phyloP scores from a whole-genome alignment of 768 basidiomycete species.

The Leucocoprinus sp. region DNA sequence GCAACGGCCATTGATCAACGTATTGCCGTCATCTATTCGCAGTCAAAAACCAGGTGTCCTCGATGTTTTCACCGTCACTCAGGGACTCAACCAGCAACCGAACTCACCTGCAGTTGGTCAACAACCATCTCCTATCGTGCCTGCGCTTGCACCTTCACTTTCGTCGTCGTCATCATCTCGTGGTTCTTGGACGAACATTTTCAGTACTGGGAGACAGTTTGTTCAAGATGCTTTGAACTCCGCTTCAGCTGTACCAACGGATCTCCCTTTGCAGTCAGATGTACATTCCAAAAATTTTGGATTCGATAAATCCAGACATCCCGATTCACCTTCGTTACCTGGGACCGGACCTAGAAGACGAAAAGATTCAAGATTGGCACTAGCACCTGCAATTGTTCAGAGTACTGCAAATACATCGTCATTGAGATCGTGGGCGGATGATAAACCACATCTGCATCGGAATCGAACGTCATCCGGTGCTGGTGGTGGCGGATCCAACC shows the following conservation, averaged over 20 bases:
- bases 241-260: constrained; percentile 32
- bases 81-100: constrained; percentile 29
- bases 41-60: constrained; percentile 19
- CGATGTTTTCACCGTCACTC: constrained; percentile 57
- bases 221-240: constrained; percentile 45
- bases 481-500: constrained; percentile 1
- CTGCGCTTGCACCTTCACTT: constrained; percentile 31
- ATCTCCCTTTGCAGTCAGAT: constrained; percentile 12
- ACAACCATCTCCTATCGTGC: constrained; percentile 34
- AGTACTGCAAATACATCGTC: constrained; percentile 19
- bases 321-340: constrained; percentile 14
- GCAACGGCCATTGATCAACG: constrained; percentile 10
- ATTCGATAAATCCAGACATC: constrained; percentile 8
- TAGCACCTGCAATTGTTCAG: constrained; percentile 14
- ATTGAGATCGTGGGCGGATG: constrained; percentile 55
- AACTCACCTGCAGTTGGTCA: constrained; percentile 48
- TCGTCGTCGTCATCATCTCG: constrained; percentile 56
- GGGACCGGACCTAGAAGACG: constrained; percentile 16
- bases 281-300: not conserved
- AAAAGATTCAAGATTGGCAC: constrained; percentile 20
- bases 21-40: constrained; percentile 3
- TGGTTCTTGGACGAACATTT: constrained; percentile 77
- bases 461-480: constrained; percentile 20
- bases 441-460: constrained; percentile 19
- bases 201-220: constrained; percentile 62